Base-by-base conservation (phyloP, 1,284 basidiomycete species). In the Melampsora larici-populina region DNA sequence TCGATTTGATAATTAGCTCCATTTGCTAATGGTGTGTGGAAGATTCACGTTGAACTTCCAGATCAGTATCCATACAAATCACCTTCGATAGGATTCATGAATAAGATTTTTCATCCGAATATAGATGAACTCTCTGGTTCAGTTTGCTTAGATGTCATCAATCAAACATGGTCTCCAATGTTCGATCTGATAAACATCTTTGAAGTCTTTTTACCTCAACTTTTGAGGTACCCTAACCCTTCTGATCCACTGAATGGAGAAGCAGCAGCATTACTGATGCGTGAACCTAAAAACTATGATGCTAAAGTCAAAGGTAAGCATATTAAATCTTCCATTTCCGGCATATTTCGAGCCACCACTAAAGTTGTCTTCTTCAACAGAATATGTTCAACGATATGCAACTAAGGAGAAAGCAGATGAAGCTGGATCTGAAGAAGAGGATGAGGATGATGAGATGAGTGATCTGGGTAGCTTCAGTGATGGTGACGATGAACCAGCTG, bases 171-270 rank as follows among this genome's bases (percentile, higher is more conserved):
- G 95, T 97, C 94, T 46, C 95, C 94, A 1, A 97, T 97, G 95
- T 97, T 96, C 84, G 96, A 98, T 86, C 94, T 98, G 90, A 93
- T 98, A 87, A 99, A 99, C 84, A 98, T 99, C 82, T 99, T 99
- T 82, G 97, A 99, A 84, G 91, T 94, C 76, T 99, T 99, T 86
- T 88, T 99, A 36, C 97, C 96, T 1, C 97, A 99, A 85, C 89
- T 99, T 4, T 86, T 99, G 74, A 91, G 95, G 65, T 99, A 99
- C 85, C 96, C 96, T 79, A 99, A 99, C 85, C 95, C 97, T 13
- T 93, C 94, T 79, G 96, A 99, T 84, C 97, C 96, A 0, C 86
- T 99, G 73, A 99, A 99, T 81, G 96, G 96, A 24, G 96, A 99
- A 85, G 96, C 97, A 24, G 96, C 96, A 11, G 93, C 96, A 0